Evolutionary conservation across 1,284 basidiomycete genomes (phyloP), one percentile per base, ranked within the genome.

Genomic region (Irpex sp.): DNA sequence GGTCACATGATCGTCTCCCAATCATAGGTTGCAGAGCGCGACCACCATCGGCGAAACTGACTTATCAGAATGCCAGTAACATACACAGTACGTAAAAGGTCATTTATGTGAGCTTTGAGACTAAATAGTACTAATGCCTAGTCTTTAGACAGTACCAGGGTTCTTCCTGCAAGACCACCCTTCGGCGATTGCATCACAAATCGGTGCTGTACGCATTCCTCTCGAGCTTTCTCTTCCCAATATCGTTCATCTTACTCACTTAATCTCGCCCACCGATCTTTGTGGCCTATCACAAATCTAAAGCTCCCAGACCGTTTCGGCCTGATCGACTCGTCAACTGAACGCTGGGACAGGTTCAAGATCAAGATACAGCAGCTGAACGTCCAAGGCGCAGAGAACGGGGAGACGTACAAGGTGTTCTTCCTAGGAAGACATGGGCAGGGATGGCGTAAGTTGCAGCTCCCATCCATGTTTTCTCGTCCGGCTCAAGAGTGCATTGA

Each of bases 341-440:
- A 81, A 17, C 74, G 86, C 53, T 93, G 90, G 90, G 58, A 63
- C 0, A 78, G 69, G 0, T 82, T 92, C 60, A 70, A 76, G 33
- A 62, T 66, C 4, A 66, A 74, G 2, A 74, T 93, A 19, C 62
- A 71, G 4, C 64, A 70, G 6, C 70, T 92, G 55, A 88, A 89
- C 63, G 53, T 9, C 13, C 62, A 68, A 4, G 67, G 74, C 0
- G 77, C 81, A 1, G 71, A 77, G 4, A 64, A 68, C 0, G 72
- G 75, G 2, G 78, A 77, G 8, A 74, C 74, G 3, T 84, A 85
- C 74, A 93, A 91, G 69, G 79, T 91, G 8, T 78, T 92, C 61
- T 85, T 86, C 63, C 71, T 92, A 11, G 83, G 83, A 2, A 77
- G 92, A 65, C 91, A 93, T 66, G 92, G 92, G 0, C 77, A 93